Evolutionary conservation across 1,284 basidiomycete species (phyloP).

Genomic region (Fistulina hepatica): DNA sequence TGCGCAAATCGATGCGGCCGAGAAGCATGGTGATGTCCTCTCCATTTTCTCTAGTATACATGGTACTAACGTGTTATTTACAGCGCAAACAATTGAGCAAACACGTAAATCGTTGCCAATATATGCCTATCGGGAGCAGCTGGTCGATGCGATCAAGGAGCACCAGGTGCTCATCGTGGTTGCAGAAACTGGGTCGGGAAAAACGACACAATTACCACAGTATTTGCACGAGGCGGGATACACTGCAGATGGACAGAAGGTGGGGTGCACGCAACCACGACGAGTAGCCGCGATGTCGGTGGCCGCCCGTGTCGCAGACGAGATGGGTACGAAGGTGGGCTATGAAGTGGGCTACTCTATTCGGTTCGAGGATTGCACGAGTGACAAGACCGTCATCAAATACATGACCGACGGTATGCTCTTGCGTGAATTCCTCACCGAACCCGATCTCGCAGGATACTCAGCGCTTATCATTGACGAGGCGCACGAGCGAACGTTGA

Average conservation of each 20-base stretch:
- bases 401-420: slow-evolving; percentile 99
- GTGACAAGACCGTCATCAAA: slow-evolving; percentile 94
- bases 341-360: slow-evolving; percentile 98
- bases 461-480: slow-evolving; percentile 93
- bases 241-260: slow-evolving; percentile 77
- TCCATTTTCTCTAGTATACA: neutral
- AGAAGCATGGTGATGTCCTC: slow-evolving; percentile 62
- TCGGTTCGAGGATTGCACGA: slow-evolving; percentile 98
- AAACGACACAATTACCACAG: slow-evolving; percentile 97
- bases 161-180: slow-evolving; percentile 91
- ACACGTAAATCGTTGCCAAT: slow-evolving; percentile 89
- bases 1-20: slow-evolving; percentile 85
- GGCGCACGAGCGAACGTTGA: slow-evolving; percentile 91
- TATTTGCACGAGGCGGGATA: slow-evolving; percentile 98
- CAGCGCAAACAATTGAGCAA: slow-evolving; percentile 82
- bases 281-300: slow-evolving; percentile 99
- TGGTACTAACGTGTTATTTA: slow-evolving; percentile 8
- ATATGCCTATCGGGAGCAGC: slow-evolving; percentile 74
- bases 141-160: slow-evolving; percentile 82
- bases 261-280: slow-evolving; percentile 97
- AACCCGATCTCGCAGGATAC: slow-evolving; percentile 89
- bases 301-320: slow-evolving; percentile 96
- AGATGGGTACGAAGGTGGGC: slow-evolving; percentile 94
- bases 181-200: slow-evolving; percentile 92
- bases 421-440: slow-evolving; percentile 91